Evolutionary conservation across 1,284 basidiomycete species (phyloP).

Genomic region (Fomitopsis betulina): DNA sequence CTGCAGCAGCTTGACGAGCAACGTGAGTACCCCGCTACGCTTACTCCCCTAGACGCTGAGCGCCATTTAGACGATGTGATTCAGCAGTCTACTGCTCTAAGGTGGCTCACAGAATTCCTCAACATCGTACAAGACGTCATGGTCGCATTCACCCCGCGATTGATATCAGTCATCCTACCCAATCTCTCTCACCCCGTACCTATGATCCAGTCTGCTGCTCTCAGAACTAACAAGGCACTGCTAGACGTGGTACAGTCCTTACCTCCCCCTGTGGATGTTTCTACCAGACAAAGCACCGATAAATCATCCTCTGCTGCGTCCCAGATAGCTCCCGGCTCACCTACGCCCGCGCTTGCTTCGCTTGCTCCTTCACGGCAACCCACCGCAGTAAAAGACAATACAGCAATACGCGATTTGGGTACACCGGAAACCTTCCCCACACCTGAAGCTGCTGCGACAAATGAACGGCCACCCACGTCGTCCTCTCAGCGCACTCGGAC

Average conservation of each 20-base stretch:
- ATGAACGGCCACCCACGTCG: conserved; percentile 13
- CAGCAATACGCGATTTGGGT: conserved; percentile 34
- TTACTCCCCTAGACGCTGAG: neutral
- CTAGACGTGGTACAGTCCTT: conserved; percentile 83
- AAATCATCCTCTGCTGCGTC: conserved; percentile 29
- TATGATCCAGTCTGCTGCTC: conserved; percentile 86
- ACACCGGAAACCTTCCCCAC: conserved; percentile 18
- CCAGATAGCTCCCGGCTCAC: conserved; percentile 40
- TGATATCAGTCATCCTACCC: conserved; percentile 90
- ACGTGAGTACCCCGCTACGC: conserved; percentile 46
- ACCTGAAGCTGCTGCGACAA: conserved; percentile 2
- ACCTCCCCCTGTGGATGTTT: conserved; percentile 61
- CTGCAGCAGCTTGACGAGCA: conserved; percentile 86
- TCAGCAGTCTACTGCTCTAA: conserved; percentile 83
- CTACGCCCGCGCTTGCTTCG: conserved; percentile 39
- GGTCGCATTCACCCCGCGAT: conserved; percentile 90
- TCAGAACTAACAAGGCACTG: conserved; percentile 84
- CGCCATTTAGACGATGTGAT: conserved; percentile 72
- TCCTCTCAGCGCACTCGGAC: conserved; percentile 26
- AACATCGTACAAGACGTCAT: conserved; percentile 88
- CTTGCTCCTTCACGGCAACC: conserved; percentile 43
- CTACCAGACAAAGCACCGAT: conserved; percentile 32
- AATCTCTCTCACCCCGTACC: conserved; percentile 91
- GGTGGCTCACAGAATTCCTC: conserved; percentile 93
- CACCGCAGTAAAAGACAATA: conserved; percentile 31